Evolutionary conservation across 108 stramenopile genomes (phyloP), one percentile per base, ranked within the genome.

Genomic region (Skeletonema marinoi): DNA sequence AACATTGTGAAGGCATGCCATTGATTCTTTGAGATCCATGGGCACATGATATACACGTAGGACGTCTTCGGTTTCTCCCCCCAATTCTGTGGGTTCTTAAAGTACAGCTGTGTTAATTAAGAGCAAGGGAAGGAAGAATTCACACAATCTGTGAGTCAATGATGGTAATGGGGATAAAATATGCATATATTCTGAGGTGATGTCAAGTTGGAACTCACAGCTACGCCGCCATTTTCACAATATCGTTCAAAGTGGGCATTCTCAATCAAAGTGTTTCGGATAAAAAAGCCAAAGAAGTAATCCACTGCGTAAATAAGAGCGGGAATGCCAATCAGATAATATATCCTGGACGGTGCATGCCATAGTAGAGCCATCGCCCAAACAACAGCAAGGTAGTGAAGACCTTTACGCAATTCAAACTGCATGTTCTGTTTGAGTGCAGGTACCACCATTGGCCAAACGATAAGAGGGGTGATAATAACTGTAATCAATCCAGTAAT

Each of bases 391-490:
- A 75, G 74, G 12, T 69, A 69, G 68, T 75, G 74, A 32, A 75
- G 51, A 13, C 33, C 9, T 56, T 75, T 75, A 32, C 74, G 74
- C 74, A 48, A 32, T 60, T 75, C 74, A 36, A 69, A 75, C 13
- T 32, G 32, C 12, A 75, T n/a, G 4, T 56, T 48, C 33, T 68
- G 59, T 39, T 68, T 75, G 36, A 75, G 68, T 29, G 33, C 51
- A 5, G 74, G 74, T n/a, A 75, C 67, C 25, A 35, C 35, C 74
- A 75, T 75, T 21, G 74, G 74, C 50, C 50, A 75, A 14, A 58
- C 30, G 4, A 75, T 59, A 4, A 68, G 56, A 4, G 68, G 68
- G 32, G 68, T 75, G 14, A 75, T 25, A 4, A 68, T n/a, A 0
- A 38, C 9, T 30, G 74, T 66, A 38, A 75, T 58, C 9, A 75